A percentile compares a stretch with the other conserved stretches of the same genome.
phyloP scores from a whole-genome alignment of 768 basidiomycete genomes.

The Mycena galericulata region DNA sequence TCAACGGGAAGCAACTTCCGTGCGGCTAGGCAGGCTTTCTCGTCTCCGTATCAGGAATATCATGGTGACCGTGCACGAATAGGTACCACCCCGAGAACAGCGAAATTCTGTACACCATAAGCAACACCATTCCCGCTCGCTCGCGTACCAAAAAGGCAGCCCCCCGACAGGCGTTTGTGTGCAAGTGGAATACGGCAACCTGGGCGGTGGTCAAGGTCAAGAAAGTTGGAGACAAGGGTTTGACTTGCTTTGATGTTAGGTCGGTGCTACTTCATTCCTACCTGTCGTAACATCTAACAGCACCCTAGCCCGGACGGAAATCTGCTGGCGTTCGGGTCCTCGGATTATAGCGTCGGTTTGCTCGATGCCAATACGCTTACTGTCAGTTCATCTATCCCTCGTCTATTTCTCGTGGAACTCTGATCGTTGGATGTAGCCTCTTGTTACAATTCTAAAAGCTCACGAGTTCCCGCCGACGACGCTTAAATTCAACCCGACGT shows the following conservation, averaged over 20 bases:
- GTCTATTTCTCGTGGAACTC: background rate
- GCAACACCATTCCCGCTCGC: conserved; percentile 77
- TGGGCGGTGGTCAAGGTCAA: conserved; percentile 77
- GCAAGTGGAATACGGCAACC: conserved; percentile 78
- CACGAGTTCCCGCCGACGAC: conserved; percentile 96
- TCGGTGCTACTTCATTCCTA: conserved; percentile 46
- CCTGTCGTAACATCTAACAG: conserved; percentile 6
- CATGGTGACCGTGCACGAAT: background rate
- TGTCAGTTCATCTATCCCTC: conserved; percentile 57
- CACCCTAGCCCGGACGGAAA: conserved; percentile 78
- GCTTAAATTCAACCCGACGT: conserved; percentile 87
- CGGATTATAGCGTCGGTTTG: conserved; percentile 87
- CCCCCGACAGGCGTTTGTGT: conserved; percentile 71
- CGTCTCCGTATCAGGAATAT: background rate
- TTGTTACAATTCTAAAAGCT: conserved; percentile 89
- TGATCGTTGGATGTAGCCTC: conserved; percentile 66
- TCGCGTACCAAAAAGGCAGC: conserved; percentile 63
- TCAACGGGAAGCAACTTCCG: conserved; percentile 71
- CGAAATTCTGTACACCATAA: conserved; percentile 72
- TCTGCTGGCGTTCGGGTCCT: conserved; percentile 86
- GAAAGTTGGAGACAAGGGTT: conserved; percentile 81
- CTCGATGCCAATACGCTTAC: conserved; percentile 82
- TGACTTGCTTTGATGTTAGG: conserved; percentile 94
- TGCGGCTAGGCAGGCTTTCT: conserved; percentile 61
- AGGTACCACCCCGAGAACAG: conserved; percentile 70